Base-by-base conservation (phyloP, 495 filamentous ascomycete genomes). In the Aspergillus mulundensis region DNA sequence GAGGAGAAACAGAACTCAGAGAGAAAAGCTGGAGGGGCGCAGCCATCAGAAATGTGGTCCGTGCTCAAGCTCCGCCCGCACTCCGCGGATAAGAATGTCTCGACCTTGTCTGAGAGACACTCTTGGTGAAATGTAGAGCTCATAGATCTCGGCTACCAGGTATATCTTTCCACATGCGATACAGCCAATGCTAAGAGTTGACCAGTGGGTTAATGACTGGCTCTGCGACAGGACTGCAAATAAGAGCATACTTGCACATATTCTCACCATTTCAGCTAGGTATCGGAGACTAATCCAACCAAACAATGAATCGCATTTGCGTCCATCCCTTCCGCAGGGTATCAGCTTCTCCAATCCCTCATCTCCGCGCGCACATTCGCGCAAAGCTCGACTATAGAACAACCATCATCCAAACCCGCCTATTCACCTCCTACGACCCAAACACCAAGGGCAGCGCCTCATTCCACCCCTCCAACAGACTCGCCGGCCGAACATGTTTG, bases 401-500 rank as follows among this genome's bases (percentile, higher is more conserved):
- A 34, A 19, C 1, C 10, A 15, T 20, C 14, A 3, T 28, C 19
- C 20, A 20, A 19, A 39, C 18, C 6, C 38, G 19, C 24, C 25
- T 50, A 42, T 53, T 56, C 54, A 42, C 46, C 25, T 52, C 48
- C 46, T 38, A 69, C 53, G 8, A 59, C 11, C 30, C 16, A 4
- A n/a, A 32, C 8, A 23, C 11, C 36, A 39, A 16, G 19, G 24
- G n/a, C 32, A 40, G 21, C 12, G 7, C 56, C 20, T 24, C 28
- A 24, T 54, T 45, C 45, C 20, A 20, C 34, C 16, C 61, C 36
- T 53, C 65, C 23, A 58, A 53, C 15, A 64, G 70, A 18, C 70
- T 82, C 30, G 48, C 61, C 15, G 72, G 70, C 34, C 77, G 78
- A 50, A 77, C 66, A 45, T 78, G 72, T 56, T 68, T 88, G 63